Evolutionary conservation across 352 stramenopile genomes (phyloP).

Genomic region (Globisporangium splendens): DNA sequence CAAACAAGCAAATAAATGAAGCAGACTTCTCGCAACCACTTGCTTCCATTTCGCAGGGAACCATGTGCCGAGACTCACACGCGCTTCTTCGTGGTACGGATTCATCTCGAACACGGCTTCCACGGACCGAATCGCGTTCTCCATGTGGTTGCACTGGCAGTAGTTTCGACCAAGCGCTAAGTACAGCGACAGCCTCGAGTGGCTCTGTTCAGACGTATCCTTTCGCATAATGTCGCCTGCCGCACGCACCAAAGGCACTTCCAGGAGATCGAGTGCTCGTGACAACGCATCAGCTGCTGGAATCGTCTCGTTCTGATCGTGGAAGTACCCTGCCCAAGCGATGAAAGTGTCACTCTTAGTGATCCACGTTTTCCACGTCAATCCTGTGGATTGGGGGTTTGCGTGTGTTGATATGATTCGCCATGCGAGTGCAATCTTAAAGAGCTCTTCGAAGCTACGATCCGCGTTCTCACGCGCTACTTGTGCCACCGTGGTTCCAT

Average conservation of each 20-base stretch:
- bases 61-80: conserved; percentile 47
- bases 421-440: conserved; percentile 27
- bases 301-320: conserved; percentile 37
- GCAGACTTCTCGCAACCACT: conserved; percentile 4
- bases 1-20: background rate
- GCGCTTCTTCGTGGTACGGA: conserved; percentile 50
- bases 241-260: conserved; percentile 7
- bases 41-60: conserved; percentile 76
- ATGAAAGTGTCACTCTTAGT: conserved; percentile 39
- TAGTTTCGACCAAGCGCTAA: conserved; percentile 55
- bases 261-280: conserved; percentile 48
- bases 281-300: conserved; percentile 47
- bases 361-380: conserved; percentile 36
- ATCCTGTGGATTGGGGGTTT: conserved; percentile 13
- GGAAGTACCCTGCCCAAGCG: conserved; percentile 46
- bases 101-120: conserved; percentile 61
- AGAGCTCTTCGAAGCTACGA: conserved; percentile 14
- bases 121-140: conserved; percentile 66
- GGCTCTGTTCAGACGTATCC: conserved; percentile 18
- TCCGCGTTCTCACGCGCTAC: conserved; percentile 6
- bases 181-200: conserved; percentile 41
- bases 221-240: background rate
- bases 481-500: conserved; percentile 11
- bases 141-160: conserved; percentile 79
- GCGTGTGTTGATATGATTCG: conserved; percentile 28